Conservation (phyloP, 23 red algal species). For the Gracilaria domingensis region DNA sequence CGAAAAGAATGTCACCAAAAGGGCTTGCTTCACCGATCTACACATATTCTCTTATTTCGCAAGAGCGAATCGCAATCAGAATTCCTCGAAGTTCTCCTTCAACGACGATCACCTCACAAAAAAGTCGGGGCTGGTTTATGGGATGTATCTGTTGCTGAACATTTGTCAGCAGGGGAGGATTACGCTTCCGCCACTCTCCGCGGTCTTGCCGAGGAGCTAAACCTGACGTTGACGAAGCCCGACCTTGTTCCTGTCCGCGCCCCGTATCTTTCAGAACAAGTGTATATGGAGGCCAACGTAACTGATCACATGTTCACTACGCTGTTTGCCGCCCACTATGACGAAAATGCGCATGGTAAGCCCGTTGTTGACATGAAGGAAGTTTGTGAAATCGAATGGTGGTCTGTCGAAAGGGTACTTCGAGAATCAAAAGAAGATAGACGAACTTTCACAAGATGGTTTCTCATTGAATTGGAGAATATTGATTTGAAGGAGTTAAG, state of each 20-base stretch:
- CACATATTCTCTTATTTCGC: slow-evolving; percentile 81
- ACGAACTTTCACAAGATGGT: slow-evolving; percentile 58
- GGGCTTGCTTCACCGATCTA: slow-evolving; percentile 73
- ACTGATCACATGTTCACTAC: slow-evolving; percentile 64
- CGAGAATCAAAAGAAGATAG: background rate
- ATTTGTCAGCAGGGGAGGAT: slow-evolving; percentile 76
- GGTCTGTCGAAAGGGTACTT: slow-evolving; percentile 34
- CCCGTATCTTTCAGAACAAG: slow-evolving; percentile 51
- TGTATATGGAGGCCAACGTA: slow-evolving; percentile 50
- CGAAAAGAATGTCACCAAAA: slow-evolving; percentile 54
- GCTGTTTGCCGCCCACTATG: slow-evolving; percentile 33
- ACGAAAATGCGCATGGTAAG: slow-evolving; percentile 37
- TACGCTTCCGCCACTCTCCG: slow-evolving; percentile 46
- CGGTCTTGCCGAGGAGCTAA: slow-evolving; percentile 79
- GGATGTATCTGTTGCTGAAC: slow-evolving; percentile 79
- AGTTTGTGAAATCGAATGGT: slow-evolving; percentile 53
- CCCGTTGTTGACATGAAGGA: slow-evolving; percentile 44
- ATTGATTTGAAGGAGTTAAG: slow-evolving; percentile 26
- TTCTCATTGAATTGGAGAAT: slow-evolving; percentile 53
- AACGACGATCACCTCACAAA: slow-evolving; percentile 66
- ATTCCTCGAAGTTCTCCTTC: slow-evolving; percentile 60
- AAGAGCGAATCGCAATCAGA: background rate
- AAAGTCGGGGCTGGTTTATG: slow-evolving; percentile 58
- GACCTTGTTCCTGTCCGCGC: slow-evolving; percentile 42
- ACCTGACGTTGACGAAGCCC: slow-evolving; percentile 4